Percentiles rank a stretch among this genome's conserved stretches.
phyloP scores from a whole-genome alignment of 257 asterid species.

The Solanum stenotomum region DNA sequence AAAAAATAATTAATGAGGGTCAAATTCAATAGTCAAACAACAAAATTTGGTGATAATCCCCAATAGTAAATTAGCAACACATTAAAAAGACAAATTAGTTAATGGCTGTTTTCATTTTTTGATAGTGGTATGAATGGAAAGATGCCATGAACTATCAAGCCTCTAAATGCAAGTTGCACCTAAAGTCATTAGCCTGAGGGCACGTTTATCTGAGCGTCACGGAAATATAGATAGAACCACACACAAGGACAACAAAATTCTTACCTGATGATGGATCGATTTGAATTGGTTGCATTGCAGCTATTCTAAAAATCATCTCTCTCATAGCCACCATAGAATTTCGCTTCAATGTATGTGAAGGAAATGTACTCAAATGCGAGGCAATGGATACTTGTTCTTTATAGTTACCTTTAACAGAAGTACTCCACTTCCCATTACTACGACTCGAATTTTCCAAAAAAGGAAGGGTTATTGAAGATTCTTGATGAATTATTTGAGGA shows the following conservation, averaged over 20 bases:
- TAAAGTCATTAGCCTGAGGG: neutral
- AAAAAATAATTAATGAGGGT: too few species aligned
- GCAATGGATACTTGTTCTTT: neutral
- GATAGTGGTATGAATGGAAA: neutral
- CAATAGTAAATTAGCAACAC: too few species aligned
- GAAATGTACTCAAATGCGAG: neutral
- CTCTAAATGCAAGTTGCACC: neutral
- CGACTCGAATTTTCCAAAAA: neutral
- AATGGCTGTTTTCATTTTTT: too few species aligned
- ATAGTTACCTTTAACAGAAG: neutral
- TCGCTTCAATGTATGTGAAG: neutral
- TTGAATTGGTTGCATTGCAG: constrained; percentile 93
- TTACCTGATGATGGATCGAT: constrained; percentile 63
- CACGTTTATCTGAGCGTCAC: too few species aligned
- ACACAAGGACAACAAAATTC: neutral
- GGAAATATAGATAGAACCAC: neutral
- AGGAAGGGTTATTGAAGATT: neutral
- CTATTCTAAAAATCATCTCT: constrained; percentile 80
- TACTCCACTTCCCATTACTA: neutral
- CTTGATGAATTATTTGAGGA: neutral
- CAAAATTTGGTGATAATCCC: too few species aligned
- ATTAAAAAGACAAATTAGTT: too few species aligned
- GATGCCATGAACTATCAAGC: neutral
- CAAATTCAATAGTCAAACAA: too few species aligned
- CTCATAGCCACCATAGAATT: constrained; percentile 67